Base-by-base conservation (phyloP, 176 grass and related monocot genomes). In the Oryza rufipogon region DNA sequence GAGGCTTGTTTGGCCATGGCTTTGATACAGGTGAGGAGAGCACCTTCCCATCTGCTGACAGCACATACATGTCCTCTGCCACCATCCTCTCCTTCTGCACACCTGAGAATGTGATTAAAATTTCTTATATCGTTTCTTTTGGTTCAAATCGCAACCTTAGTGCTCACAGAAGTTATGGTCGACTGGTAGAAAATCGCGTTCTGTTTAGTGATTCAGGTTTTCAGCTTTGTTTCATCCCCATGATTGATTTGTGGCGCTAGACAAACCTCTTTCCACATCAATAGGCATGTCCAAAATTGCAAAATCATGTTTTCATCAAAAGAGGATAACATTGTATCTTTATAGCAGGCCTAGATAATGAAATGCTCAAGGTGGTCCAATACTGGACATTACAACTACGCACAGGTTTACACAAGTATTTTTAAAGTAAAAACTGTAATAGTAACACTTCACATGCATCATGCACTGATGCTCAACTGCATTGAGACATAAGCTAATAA, bases 81-180 rank as follows among this genome's bases (percentile, higher is more conserved):
- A 87, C 87, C 96, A 95, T 98, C 66, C 93, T 82, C 87, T 98
- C 96, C 85, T 98, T 98, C 87, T 98, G 96, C 65, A 98, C 96
- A 22, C 96, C 96, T 98, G 34, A 23, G 61, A 84, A 22, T 82
- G 8, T 26, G 34, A 86, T 11, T 64, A n/a, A 41, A 20, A 78
- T 61, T 78, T 78, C 22, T 41, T 52, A 47, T 1, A 28, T 1
- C 1, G 16, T 20, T 20, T n/a, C 16, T 56, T 73, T 1, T 36
- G 34, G 34, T 17, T 54, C 25, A 71, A 54, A 66, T n/a, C 0
- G 19, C 22, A 81, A 65, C 14, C 68, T 54, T 17, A 12, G 16
- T 79, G 23, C 22, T 66, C 28, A 14, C 9, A 47, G 19, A 36
- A 28, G 22, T 28, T 71, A 17, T 33, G 10, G 30, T 26, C 45